Base-by-base conservation (phyloP, 2,329 filamentous ascomycete genomes). In the Xylariaceae sp. region DNA sequence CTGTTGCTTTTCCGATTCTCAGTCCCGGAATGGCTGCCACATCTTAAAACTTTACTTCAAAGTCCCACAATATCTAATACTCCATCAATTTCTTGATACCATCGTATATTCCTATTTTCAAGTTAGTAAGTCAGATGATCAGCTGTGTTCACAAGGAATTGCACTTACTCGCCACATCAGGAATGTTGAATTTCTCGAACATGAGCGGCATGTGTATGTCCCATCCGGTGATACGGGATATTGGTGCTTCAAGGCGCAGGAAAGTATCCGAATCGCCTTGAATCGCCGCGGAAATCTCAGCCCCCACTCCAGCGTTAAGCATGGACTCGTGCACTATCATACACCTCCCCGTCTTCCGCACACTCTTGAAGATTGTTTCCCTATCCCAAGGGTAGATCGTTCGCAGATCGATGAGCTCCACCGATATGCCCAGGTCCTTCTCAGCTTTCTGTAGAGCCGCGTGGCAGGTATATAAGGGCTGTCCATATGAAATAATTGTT, bases 311-410 rank as follows among this genome's bases (percentile, higher is more conserved):
- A 6, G 86, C 86, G 58, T 95, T 95, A 53, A 91, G 77, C 86
- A 93, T 94, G 46, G 88, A 84, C 68, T 96, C 91, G 62, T 96
- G 91, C 6, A 96, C 91, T 2, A 96, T 85, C 44, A 96, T 78
- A 32, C 86, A 89, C 48, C 88, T 72, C 0, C 91, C 90, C 1
- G 91, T 95, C 73, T 93, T 95, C 57, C 79, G 80, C 12, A 95
- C 91, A 53, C 90, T 95, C 42, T 84, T 72, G 48, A 95, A 74
- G 2, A 96, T 79, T 0, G 86, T 86, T 62, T 85, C 75, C 59
- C 88, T 81, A 64, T 96, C 91, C 91, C 91, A 96, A 0, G 91
- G 91, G 60, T 94, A 95, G 41, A 96, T 76, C 0, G 91, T 94
- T 45, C 90, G 77, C 46, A 96, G 69, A 62, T 96, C 91, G 49